Evolutionary conservation across 192 early-diverging fungal genomes (phyloP), one percentile per base, ranked within the genome.

Genomic region (Gonapodya prolifera): DNA sequence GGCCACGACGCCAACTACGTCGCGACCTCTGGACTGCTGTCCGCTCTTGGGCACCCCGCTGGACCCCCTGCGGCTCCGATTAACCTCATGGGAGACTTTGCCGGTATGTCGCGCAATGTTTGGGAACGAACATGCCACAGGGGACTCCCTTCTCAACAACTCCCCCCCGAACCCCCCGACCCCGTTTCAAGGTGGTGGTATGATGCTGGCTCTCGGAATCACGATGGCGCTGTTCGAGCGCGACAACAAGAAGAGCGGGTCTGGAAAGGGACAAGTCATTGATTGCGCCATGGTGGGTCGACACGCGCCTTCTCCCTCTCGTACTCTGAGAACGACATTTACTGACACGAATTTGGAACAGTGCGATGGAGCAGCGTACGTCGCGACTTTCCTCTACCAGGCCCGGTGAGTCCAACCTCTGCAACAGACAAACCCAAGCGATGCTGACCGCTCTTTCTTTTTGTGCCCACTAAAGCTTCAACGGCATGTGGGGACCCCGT

Each of bases 1-100:
- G 87, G 89, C 23, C 88, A 89, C 75, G 89, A 92, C 81, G 87
- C 91, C 74, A 92, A 92, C 75, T 92, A 92, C 77, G 75, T 91
- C 1, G 85, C 90, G 23, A 85, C 91, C 33, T 86, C 91, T 17
- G 91, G 91, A 32, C 81, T 87, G 30, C 75, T 91, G 69, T 88
- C 80, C 33, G 86, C 71, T 32, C 18, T 73, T 2, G 71, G 71
- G 2, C 71, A 73, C 71, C 71, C 71, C 8, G 31, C 18, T 32
- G 71, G 71, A 2, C 71, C 71, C 31, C 71, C 71, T 2, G 18
- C 71, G 16, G 32, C 71, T 32, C 32, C 71, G 18, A 18, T 73
- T 32, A 73, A 73, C 71, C 71, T 73, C 28, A 32, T 73, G 18
- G 71, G 18, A 18, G 71, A 73, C 71, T 73, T 73, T 29, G 71